phyloP scores from a whole-genome alignment of 495 filamentous ascomycete species.

The Lasiosphaeria ovina region DNA sequence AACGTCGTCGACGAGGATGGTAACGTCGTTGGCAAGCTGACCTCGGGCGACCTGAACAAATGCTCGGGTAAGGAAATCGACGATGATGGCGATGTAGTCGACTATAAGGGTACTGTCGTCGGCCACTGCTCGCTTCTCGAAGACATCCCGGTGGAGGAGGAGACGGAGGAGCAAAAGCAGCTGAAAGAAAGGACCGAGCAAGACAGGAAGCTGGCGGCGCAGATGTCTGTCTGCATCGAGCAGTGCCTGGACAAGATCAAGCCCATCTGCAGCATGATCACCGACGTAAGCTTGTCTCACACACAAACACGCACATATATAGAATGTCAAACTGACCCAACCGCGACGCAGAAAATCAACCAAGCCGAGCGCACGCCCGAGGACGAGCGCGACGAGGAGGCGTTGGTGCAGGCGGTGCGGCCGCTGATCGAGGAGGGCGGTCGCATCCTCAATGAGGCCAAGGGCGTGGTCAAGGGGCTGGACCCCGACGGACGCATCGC shows the following conservation, averaged over 20 bases:
- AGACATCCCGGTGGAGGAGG: slow-evolving; percentile 61
- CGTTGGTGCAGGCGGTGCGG: slow-evolving; percentile 79
- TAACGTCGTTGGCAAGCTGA: slow-evolving; percentile 76
- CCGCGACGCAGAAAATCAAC: slow-evolving; percentile 61
- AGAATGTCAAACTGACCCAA: background rate
- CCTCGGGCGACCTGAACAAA: slow-evolving; percentile 65
- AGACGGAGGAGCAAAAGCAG: slow-evolving; percentile 49
- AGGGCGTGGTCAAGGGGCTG: slow-evolving; percentile 84
- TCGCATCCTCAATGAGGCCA: slow-evolving; percentile 80
- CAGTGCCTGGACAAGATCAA: slow-evolving; percentile 80
- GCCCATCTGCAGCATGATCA: slow-evolving; percentile 85
- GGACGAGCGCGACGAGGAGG: slow-evolving; percentile 88
- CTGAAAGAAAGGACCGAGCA: slow-evolving; percentile 57
- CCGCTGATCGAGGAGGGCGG: slow-evolving; percentile 83
- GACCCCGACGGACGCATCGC: slow-evolving; percentile 87
- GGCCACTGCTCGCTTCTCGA: slow-evolving; percentile 78
- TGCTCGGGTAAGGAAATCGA: slow-evolving; percentile 79
- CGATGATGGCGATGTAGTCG: slow-evolving; percentile 80
- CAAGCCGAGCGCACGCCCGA: slow-evolving; percentile 78
- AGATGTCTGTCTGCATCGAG: slow-evolving; percentile 71
- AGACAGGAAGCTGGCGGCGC: slow-evolving; percentile 72
- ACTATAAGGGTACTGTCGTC: slow-evolving; percentile 75
- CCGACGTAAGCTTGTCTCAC: slow-evolving; percentile 56
- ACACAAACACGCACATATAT: background rate
- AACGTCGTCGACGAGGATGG: slow-evolving; percentile 80